A percentile compares a stretch with the other conserved stretches of the same genome.
These are phyloP conservation scores for Cladorrhinum sp. DNA, from an alignment of 2,329 filamentous ascomycete genomes.

Conservation along the genomic window DNA sequence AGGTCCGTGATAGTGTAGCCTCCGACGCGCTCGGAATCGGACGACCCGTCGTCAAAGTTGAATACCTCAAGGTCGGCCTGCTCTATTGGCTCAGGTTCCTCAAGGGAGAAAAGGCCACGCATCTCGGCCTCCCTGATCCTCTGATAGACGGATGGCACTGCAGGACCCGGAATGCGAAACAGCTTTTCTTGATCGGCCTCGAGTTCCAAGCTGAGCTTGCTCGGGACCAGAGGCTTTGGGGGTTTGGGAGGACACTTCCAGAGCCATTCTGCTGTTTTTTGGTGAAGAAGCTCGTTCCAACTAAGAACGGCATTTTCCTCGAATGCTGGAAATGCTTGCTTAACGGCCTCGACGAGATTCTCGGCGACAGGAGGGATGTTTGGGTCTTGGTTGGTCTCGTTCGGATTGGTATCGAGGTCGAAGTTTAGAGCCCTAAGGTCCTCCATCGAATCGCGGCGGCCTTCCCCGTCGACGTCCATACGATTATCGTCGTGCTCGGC, in stretches of 20 bases:
- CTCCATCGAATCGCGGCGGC: slow-evolving; percentile 37
- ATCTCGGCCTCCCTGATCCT: slow-evolving; percentile 51
- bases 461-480: slow-evolving; percentile 29
- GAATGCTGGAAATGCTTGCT: slow-evolving; percentile 78
- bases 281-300: slow-evolving; percentile 79
- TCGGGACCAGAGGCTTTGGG: slow-evolving; percentile 77
- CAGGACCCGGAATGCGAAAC: slow-evolving; percentile 71
- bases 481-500: slow-evolving; percentile 24
- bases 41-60: slow-evolving; percentile 43
- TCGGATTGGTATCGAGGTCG: slow-evolving; percentile 42
- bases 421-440: slow-evolving; percentile 43
- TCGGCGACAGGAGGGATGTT: slow-evolving; percentile 67
- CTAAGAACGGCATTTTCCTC: slow-evolving; percentile 69
- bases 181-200: slow-evolving; percentile 80
- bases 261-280: slow-evolving; percentile 73
- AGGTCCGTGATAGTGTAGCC: slow-evolving; percentile 78
- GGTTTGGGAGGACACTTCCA: slow-evolving; percentile 76
- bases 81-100: slow-evolving; percentile 38
- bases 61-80: slow-evolving; percentile 46
- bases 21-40: slow-evolving; percentile 63
- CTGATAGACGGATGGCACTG: slow-evolving; percentile 51
- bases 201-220: slow-evolving; percentile 84
- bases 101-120: slow-evolving; percentile 45
- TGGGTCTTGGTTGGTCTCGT: slow-evolving; percentile 55
- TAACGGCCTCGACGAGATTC: slow-evolving; percentile 71